Percentiles rank a stretch among this genome's conserved stretches.
Conservation (phyloP, 257 asterid species). For the Nicotiana paniculata region DNA sequence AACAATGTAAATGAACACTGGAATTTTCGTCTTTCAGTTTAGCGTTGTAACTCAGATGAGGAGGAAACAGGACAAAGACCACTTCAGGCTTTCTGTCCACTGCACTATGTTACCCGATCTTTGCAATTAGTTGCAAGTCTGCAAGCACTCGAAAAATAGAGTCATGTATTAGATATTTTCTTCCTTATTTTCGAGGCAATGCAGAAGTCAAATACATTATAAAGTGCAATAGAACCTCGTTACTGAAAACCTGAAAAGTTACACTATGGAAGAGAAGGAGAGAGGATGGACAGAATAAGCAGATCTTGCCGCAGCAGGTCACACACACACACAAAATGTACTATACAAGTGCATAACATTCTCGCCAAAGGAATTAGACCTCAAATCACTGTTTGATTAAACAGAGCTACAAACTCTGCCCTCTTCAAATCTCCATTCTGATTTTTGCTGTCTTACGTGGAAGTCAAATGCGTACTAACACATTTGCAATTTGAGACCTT, state of each 20-base stretch:
- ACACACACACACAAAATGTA: not conserved
- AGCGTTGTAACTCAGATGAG: not conserved
- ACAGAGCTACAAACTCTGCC: not conserved
- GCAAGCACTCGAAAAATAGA: not conserved
- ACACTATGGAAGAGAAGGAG: not conserved
- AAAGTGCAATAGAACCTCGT: not conserved
- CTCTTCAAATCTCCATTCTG: not conserved
- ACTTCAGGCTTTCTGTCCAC: not conserved
- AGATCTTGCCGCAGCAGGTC: not conserved
- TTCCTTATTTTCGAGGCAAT: not conserved
- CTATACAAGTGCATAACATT: not conserved
- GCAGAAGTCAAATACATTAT: not conserved
- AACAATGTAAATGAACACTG: not conserved
- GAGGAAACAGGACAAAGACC: not conserved
- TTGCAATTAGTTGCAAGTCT: not conserved
- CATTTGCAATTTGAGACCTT: not conserved
- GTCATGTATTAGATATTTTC: not conserved
- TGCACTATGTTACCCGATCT: not conserved
- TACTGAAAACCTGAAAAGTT: not conserved
- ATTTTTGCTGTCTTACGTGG: not conserved
- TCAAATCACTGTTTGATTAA: not conserved
- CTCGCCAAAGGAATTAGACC: not conserved
- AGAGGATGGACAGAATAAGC: not conserved
- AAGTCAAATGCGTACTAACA: not conserved
- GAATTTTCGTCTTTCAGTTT: not conserved